Evolutionary conservation across 108 stramenopile species (phyloP), one percentile per base, ranked within the genome.

Genomic region (Skeletonema menzelii): DNA sequence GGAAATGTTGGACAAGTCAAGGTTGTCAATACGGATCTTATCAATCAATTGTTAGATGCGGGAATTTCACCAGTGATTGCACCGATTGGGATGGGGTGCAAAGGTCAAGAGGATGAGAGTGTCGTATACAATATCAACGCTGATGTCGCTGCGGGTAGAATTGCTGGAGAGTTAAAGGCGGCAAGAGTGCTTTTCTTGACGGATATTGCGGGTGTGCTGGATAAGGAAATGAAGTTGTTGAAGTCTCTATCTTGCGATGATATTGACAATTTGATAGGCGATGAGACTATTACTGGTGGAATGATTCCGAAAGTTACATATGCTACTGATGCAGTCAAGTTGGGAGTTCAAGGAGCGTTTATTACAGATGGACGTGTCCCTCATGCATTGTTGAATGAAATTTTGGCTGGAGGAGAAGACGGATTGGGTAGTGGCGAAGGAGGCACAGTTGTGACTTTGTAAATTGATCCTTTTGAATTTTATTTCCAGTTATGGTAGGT

Each of bases 61-160:
- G 95, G 95, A 32, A 88, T 93, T 34, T 86, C 95, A 22, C 98
- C 98, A 2, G 96, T 99, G 32, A 94, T 99, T 57, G 90, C 95
- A 8, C 97, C 98, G 2, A 97, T 98, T 67, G 97, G 97, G 34
- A 91, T 89, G 56, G 94, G 95, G 22, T 82, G 89, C 14, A 84
- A 77, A 19, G 94, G 91, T 26, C 84, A 84, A 44, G 76, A 77
- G 6, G 84, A 85, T 55, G 72, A 87, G 49, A 76, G 67, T 42
- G 70, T 90, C 22, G 89, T 91, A 47, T 96, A 96, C 85, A 99
- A 99, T 80, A 87, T 95, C 79, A 99, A 99, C 80, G 98, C 98
- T 17, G 98, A 99, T 86, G 96, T 94, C 4, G 97, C 97, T 22
- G 98, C 98, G 10, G 96, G 95, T 34, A 80, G 93, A 27, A 95